Evolutionary conservation across 768 basidiomycete species (phyloP), one percentile per base, ranked within the genome.

Genomic region (Candolleomyces aberdarensis): DNA sequence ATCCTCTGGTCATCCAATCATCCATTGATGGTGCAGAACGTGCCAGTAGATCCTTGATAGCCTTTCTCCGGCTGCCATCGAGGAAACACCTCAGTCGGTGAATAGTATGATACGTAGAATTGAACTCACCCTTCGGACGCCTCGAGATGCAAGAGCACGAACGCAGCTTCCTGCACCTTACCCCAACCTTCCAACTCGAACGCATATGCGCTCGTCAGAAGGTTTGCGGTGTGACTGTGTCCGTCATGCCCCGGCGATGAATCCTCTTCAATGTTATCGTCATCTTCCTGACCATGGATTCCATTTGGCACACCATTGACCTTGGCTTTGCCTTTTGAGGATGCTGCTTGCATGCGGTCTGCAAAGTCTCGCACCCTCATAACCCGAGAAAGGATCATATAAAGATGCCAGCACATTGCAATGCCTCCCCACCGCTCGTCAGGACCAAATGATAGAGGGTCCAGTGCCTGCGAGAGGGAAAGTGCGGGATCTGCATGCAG

Each of bases 91-190:
- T 31, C 39, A n/a, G 39, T 29, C 66, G 7, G 55, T 52, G 31
- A 22, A 29, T 22, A 57, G 46, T 11, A 71, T 17, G 63, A 52
- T 19, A 48, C 63, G 40, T 2, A n/a, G 17, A 56, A 81, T 48
- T 63, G 87, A 85, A 73, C 89, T 62, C 66, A 96, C 96, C 92
- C 89, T 22, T 80, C 78, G 17, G 87, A 81, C 20, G 88, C 85
- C 70, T 96, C 92, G 10, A 98, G 75, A 71, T 98, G 95, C 58
- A 98, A 76, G 60, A 97, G 76, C 4, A 98, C 92, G 69, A 98
- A 98, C 3, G 84, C 82, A 5, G 94, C 91, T 73, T 94, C 91
- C 67, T 92, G 88, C 66, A 96, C 83, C 81, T 89, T 80, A 17
- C 88, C 94, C 59, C 84, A 75, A 56, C 81, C 80, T 74, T 98